These are phyloP conservation scores for Macrocybe sp. DNA, from an alignment of 1,284 basidiomycete species.

Conservation along the genomic window DNA sequence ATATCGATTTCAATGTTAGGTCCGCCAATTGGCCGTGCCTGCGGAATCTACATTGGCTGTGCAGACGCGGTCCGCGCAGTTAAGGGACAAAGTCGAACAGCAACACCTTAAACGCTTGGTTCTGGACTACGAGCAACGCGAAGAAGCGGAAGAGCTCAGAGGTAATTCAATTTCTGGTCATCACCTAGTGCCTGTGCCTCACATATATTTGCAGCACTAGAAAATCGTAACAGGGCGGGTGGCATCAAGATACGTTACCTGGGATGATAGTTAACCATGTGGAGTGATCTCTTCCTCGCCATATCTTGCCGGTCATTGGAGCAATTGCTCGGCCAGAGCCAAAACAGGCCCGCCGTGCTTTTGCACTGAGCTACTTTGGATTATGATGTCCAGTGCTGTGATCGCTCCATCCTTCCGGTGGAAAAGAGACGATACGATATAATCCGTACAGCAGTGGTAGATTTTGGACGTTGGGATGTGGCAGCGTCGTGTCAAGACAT, in stretches of 20 bases:
- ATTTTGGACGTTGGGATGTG: too few species aligned
- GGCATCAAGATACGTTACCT: constrained; percentile 60
- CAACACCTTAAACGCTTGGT: constrained; percentile 94
- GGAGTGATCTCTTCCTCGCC: constrained; percentile 2
- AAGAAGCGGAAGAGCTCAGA: constrained; percentile 76
- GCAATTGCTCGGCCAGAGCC: too few species aligned
- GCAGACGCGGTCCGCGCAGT: constrained; percentile 84
- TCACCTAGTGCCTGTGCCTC: background rate
- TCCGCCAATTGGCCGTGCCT: constrained; percentile 83
- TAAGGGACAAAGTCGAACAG: constrained; percentile 91
- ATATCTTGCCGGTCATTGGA: background rate
- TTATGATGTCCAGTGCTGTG: too few species aligned
- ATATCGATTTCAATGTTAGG: constrained; percentile 35
- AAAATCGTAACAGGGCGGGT: constrained; percentile 57
- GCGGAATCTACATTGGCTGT: constrained; percentile 82
- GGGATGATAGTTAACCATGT: background rate
- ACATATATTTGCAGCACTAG: constrained; percentile 43
- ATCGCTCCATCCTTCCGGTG: too few species aligned
- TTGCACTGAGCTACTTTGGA: too few species aligned
- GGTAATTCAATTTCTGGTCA: constrained; percentile 35
- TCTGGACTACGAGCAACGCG: constrained; percentile 79
- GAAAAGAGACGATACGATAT: too few species aligned
- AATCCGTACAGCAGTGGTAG: too few species aligned
- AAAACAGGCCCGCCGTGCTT: too few species aligned
- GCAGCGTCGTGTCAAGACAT: too few species aligned